Conservation (phyloP, 108 stramenopile genomes). For the Cyclostephanos tholiformis region DNA sequence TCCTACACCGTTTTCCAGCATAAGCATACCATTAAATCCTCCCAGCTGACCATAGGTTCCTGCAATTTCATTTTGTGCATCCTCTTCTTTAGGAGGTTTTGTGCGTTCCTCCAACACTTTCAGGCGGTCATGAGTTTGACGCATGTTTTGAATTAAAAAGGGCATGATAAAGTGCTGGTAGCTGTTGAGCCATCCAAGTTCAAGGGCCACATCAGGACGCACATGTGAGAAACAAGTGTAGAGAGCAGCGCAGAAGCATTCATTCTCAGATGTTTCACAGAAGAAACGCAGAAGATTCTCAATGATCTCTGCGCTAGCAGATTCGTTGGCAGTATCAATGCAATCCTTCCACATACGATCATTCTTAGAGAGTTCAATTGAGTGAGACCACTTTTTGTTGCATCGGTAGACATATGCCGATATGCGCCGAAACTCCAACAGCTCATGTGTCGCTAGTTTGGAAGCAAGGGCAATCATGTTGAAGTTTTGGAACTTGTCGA, state of each 20-base stretch:
- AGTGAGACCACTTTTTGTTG: constrained; percentile 97
- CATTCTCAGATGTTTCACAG: constrained; percentile 96
- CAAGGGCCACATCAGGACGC: constrained; percentile 96
- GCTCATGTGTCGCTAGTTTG: constrained; percentile 96
- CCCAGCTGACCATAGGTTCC: constrained; percentile 78
- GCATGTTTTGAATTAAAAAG: constrained; percentile 97
- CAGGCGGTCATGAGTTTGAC: constrained; percentile 84
- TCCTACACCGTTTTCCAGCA: constrained; percentile 82
- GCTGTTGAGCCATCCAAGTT: constrained; percentile 98
- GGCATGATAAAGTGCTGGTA: constrained; percentile 99
- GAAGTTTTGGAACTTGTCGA: constrained; percentile 99
- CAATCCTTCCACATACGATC: constrained; percentile 99
- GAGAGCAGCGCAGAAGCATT: constrained; percentile 96
- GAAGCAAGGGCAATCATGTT: constrained; percentile 98
- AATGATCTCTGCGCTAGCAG: constrained; percentile 88
- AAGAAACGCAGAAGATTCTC: constrained; percentile 98
- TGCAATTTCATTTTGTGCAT: constrained; percentile 75
- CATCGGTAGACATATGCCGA: constrained; percentile 98
- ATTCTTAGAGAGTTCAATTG: constrained; percentile 95
- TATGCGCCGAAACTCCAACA: constrained; percentile 99
- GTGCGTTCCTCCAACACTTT: constrained; percentile 92
- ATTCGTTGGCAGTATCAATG: constrained; percentile 98
- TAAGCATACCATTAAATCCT: constrained; percentile 70
- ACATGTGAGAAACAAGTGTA: constrained; percentile 98
- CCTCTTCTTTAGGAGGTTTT: constrained; percentile 85